phyloP scores from a whole-genome alignment of 2,329 filamentous ascomycete genomes.

The Cryphonectria carpinicola region DNA sequence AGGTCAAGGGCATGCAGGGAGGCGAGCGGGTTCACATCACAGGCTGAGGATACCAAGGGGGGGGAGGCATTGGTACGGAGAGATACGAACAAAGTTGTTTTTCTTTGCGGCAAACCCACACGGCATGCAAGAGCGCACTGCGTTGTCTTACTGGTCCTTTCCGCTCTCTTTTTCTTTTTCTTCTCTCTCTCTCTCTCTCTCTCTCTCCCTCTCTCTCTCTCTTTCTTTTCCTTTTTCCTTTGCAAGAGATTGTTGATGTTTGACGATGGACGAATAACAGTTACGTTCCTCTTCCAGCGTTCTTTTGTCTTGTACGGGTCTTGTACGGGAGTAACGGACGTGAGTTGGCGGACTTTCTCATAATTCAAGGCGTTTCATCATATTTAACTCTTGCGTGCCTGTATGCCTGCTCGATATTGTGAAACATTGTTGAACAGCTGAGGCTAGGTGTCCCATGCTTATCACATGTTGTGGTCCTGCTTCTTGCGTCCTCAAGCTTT shows the following conservation, averaged over 20 bases:
- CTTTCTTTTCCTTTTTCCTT: conserved; percentile 3
- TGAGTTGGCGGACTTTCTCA: conserved; percentile 5
- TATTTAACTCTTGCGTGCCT: background rate
- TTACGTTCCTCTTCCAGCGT: conserved; percentile 14
- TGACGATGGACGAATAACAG: conserved; percentile 27
- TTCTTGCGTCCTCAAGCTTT: background rate
- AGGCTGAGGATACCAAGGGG: conserved; percentile 2
- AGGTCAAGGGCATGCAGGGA: background rate
- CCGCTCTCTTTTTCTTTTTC: conserved; percentile 1
- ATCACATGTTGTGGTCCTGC: background rate
- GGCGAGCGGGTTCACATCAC: conserved; percentile 7
- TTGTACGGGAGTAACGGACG: conserved; percentile 14
- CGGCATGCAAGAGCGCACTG: conserved; percentile 27
- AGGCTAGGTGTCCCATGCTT: too few relatives aligned
- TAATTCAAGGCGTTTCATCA: conserved; percentile 6
- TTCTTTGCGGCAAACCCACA: conserved; percentile 9
- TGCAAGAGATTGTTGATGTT: conserved; percentile 26
- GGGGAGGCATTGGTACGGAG: background rate
- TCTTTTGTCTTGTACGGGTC: conserved; percentile 16
- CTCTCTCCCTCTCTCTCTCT: conserved; percentile 1
- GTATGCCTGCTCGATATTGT: background rate
- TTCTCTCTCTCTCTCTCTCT: background rate
- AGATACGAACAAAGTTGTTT: conserved; percentile 13
- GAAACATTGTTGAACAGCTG: background rate
- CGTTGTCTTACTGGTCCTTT: conserved; percentile 20